A percentile compares a stretch with the other conserved stretches of the same genome.
Evolutionary conservation across 2,329 filamentous ascomycete species (phyloP).

Genomic region (Hypoxylon sp.): DNA sequence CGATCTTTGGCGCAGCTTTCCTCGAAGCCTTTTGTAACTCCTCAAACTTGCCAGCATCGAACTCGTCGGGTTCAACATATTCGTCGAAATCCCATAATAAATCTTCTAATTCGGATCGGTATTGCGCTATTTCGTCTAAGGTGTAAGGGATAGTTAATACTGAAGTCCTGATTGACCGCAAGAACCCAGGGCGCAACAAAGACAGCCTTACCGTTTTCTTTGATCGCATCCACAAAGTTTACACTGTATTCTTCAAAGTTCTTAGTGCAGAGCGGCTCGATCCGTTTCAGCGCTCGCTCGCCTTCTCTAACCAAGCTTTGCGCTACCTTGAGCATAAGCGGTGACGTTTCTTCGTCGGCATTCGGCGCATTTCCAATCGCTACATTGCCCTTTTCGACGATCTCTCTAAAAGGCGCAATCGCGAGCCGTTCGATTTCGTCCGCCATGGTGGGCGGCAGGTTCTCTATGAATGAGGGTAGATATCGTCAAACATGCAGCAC

Average conservation of each 20-base stretch:
- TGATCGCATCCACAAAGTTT: conserved; percentile 66
- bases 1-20: conserved; percentile 64
- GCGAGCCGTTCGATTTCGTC: conserved; percentile 60
- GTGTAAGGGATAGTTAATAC: conserved; percentile 28
- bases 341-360: conserved; percentile 56
- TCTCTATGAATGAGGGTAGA: conserved; percentile 22
- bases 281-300: conserved; percentile 64
- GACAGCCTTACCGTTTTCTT: conserved; percentile 65
- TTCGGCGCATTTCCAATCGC: conserved; percentile 64
- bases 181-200: conserved; percentile 8
- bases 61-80: conserved; percentile 64
- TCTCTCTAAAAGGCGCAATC: conserved; percentile 66
- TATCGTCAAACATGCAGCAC: conserved; percentile 28
- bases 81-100: conserved; percentile 72
- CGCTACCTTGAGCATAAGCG: conserved; percentile 66
- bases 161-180: conserved; percentile 23
- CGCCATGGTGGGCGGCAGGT: conserved; percentile 47
- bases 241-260: conserved; percentile 64
- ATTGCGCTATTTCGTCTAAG: conserved; percentile 66
- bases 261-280: conserved; percentile 67
- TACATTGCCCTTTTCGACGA: conserved; percentile 65
- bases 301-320: conserved; percentile 64
- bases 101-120: conserved; percentile 64
- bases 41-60: conserved; percentile 66
- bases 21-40: conserved; percentile 65